Base-by-base conservation (phyloP, 2,329 filamentous ascomycete species). In the Periconia digitata region DNA sequence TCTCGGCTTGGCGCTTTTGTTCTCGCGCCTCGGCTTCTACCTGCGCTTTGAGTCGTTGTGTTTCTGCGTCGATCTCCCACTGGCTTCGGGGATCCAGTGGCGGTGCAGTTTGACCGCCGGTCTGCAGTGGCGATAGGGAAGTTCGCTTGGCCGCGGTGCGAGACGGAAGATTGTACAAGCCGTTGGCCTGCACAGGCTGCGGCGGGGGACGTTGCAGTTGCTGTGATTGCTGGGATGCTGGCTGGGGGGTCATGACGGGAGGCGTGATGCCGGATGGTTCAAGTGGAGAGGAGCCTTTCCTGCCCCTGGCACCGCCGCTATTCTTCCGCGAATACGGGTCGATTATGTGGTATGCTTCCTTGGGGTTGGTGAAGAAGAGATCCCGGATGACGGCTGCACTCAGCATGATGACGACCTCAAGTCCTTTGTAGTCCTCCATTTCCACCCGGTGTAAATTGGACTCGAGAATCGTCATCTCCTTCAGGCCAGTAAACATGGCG, bases 371-470 rank as follows among this genome's bases (percentile, higher is more conserved):
- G 59, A 84, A 85, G 68, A 79, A 86, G 5, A 86, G 71, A 58
- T 86, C 83, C 20, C 81, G 76, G 49, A 86, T 85, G 12, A 83
- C 80, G 2, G 82, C 75, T 0, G 81, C 82, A 15, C 80, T 75
- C 0, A 86, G 73, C 22, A 86, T 64, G 18, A 97, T 72, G 1
- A 92, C 85, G 1, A 97, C 82, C 67, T 99, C 94, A 3, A 97
- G 76, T 0, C 94, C 94, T 70, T 96, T 97, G 48, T 87, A 85
- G 71, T 99, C 94, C 70, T 99, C 91, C 53, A 97, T 85, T 37
- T 97, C 92, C 10, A 97, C 87, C 6, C 94, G 81, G 52, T 87
- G 86, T 64, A 97, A 79, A 66, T 97, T 97, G 5, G 92, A 89
- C 71, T 99, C 89, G 75, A 97, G 96, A 36, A 99, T 80, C 2